Evolutionary conservation across 306 rosid genomes (phyloP).

Genomic region (Adenanthera pavonina): DNA sequence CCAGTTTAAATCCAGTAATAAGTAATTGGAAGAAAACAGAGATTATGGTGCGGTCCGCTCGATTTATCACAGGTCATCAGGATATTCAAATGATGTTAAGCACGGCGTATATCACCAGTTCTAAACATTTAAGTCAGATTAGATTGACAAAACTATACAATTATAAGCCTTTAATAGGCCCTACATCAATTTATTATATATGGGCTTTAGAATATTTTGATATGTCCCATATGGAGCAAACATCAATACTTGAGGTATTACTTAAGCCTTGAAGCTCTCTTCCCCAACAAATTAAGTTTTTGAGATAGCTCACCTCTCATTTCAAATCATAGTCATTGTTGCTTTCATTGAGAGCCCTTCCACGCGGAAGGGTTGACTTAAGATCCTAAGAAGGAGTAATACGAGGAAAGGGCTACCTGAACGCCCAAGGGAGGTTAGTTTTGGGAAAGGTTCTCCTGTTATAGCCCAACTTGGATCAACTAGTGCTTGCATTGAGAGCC

Average conservation of each 20-base stretch:
- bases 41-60: neutral
- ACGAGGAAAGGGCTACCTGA: neutral
- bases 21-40: constrained; percentile 18
- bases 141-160: neutral
- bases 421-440: neutral
- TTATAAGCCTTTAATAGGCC: neutral
- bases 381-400: no score
- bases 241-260: neutral
- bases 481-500: neutral
- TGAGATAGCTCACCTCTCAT: neutral
- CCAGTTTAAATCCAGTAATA: neutral
- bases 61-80: neutral
- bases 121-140: constrained; percentile 3
- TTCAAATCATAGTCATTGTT: neutral
- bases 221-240: neutral
- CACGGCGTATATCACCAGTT: neutral
- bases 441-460: neutral
- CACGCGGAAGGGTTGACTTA: neutral
- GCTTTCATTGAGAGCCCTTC: neutral
- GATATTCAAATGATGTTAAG: neutral
- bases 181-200: neutral
- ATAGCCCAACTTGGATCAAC: neutral
- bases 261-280: neutral
- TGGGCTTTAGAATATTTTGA: neutral
- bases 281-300: neutral